Percentiles rank a stretch among this genome's conserved stretches.
Conservation (phyloP, 2,329 filamentous ascomycete genomes). For the Microsporum audouinii region DNA sequence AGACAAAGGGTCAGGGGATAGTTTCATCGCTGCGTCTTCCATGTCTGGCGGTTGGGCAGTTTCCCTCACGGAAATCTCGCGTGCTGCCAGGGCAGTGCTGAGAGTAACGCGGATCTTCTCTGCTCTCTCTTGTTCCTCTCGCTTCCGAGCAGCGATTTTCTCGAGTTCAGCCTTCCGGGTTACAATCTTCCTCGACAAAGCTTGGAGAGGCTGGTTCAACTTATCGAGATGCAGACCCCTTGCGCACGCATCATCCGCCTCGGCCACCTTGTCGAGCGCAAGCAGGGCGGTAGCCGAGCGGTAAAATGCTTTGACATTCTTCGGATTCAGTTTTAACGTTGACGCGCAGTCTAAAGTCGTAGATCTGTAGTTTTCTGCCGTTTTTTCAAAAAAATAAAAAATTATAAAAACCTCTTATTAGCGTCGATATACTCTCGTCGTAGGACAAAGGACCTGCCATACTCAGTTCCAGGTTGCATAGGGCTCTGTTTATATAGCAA, state of each 20-base stretch:
- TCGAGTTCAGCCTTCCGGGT: conserved; percentile 47
- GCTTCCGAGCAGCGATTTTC: conserved; percentile 45
- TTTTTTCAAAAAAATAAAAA: too few species aligned
- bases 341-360: conserved; percentile 75
- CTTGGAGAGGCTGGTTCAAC: conserved; percentile 54
- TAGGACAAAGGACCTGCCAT: conserved; percentile 21
- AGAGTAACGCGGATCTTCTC: conserved; percentile 52
- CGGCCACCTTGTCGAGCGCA: conserved; percentile 62
- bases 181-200: conserved; percentile 52
- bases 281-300: conserved; percentile 69
- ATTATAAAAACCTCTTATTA: conserved; percentile 11
- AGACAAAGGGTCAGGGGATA: conserved; percentile 62
- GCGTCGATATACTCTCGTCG: conserved; percentile 3
- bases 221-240: conserved; percentile 63
- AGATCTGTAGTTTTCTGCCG: conserved; percentile 66
- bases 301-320: conserved; percentile 84
- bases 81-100: conserved; percentile 52
- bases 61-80: conserved; percentile 56
- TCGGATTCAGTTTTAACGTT: conserved; percentile 64
- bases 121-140: conserved; percentile 34
- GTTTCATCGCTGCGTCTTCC: conserved; percentile 64
- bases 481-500: conserved; percentile 74
- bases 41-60: conserved; percentile 70
- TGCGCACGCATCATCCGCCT: conserved; percentile 69
- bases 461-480: conserved; percentile 77